Evolutionary conservation across 1,139 yeast species (phyloP).

Genomic region (Hemisphaericaspora subhashii): DNA sequence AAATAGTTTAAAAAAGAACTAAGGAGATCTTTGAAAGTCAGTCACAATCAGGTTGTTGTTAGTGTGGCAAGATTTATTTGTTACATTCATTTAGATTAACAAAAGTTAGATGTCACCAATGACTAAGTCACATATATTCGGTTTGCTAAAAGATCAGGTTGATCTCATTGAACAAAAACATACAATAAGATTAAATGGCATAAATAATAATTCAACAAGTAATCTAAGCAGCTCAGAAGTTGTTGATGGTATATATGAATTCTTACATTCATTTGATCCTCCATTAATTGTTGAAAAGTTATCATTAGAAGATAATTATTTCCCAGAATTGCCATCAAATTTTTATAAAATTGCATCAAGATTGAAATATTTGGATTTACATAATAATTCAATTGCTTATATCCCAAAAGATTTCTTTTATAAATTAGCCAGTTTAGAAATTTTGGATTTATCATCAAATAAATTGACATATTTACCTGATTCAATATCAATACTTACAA

Average conservation of each 20-base stretch:
- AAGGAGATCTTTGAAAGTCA: too few relatives aligned
- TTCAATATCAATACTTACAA: slow-evolving; percentile 36
- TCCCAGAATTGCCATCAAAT: slow-evolving; percentile 49
- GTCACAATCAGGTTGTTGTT: too few relatives aligned
- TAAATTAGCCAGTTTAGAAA: slow-evolving; percentile 50
- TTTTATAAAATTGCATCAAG: slow-evolving; percentile 44
- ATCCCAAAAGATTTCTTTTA: slow-evolving; percentile 46
- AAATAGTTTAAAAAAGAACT: too few relatives aligned
- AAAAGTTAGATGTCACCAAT: neutral
- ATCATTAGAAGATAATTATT: slow-evolving; percentile 51
- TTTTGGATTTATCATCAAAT: slow-evolving; percentile 68
- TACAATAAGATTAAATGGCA: slow-evolving; percentile 23
- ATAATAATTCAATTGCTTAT: slow-evolving; percentile 53
- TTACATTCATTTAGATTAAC: neutral
- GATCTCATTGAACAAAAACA: slow-evolving; percentile 24
- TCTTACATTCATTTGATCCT: slow-evolving; percentile 26
- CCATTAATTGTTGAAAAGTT: slow-evolving; percentile 50
- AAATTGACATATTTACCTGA: slow-evolving; percentile 44
- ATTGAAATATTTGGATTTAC: slow-evolving; percentile 65
- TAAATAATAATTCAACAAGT: slow-evolving; percentile 5
- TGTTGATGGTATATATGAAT: slow-evolving; percentile 28
- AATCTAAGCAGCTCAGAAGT: slow-evolving; percentile 17
- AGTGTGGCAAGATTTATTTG: neutral
- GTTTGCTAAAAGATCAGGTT: slow-evolving; percentile 24
- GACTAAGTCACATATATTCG: slow-evolving; percentile 7